Evolutionary conservation across 805 yeast species (phyloP), one percentile per base, ranked within the genome.

Genomic region (Cyberlindnera mycetangii): DNA sequence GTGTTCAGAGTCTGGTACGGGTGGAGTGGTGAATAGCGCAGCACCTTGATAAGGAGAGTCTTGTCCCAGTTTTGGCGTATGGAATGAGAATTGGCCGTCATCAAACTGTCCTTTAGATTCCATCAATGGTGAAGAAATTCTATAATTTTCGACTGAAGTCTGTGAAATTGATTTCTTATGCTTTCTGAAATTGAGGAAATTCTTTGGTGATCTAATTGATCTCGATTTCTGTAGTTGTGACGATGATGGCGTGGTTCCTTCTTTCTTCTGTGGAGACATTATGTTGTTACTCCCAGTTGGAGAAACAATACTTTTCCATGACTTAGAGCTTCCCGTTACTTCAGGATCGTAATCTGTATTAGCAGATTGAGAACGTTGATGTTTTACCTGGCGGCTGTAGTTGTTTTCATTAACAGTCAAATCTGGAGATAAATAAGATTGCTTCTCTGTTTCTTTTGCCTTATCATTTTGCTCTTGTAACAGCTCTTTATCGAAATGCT

Each of bases 131-230:
- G 62, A 58, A 5, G 59, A 53, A n/a, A 56, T 56, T 30, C 47
- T 53, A 24, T 56, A 50, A 17, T 41, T 48, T 27, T 53, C 60
- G 24, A 50, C 48, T 9, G 60, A 56, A 4, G 58, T 45, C n/a
- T 50, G 44, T n/a, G 60, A 55, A 24, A 44, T 49, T 2, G 58
- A 48, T 44, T 58, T 59, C 39, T 54, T 56, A 37, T 59, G 62
- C 40, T 58, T 58, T 42, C 53, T 44, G 32, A 51, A 48, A 20
- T 44, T 54, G 18, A 58, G 42, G 43, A 59, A 56, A 22, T 41
- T 50, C 46, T 57, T 59, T 38, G 64, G 64, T 5, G 64, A 58
- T 42, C 55, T 52, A 12, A 58, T 51, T 5, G 60, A 51, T 45
- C 41, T 53, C 2, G 54, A 38, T 30, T 52, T 53, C 30, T 40